Percentiles rank a stretch among this genome's conserved stretches.
phyloP scores from a whole-genome alignment of 2,329 filamentous ascomycete genomes.

The Capronia americana region DNA sequence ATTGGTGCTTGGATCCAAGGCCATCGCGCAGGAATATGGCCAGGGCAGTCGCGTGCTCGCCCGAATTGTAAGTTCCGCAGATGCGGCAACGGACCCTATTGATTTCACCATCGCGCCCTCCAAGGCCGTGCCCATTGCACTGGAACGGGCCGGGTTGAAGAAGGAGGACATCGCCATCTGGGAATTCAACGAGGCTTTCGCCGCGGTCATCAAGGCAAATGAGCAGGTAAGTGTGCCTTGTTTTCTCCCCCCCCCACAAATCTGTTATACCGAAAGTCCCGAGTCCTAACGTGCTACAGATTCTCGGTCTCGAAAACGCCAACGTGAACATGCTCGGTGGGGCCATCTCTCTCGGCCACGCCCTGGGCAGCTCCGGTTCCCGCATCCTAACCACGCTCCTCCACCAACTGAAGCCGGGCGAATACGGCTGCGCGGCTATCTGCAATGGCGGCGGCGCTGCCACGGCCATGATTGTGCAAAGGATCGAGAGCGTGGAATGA shows the following conservation, averaged over 20 bases:
- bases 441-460: constrained; percentile 96
- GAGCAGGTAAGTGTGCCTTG: constrained; percentile 68
- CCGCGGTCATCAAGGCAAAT: constrained; percentile 92
- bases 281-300: constrained; percentile 54
- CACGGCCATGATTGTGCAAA: constrained; percentile 89
- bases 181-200: constrained; percentile 99
- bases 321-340: constrained; percentile 88
- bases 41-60: constrained; percentile 81
- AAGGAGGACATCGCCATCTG: constrained; percentile 91
- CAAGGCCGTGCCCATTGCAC: constrained; percentile 87
- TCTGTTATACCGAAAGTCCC: neutral
- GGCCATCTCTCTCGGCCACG: constrained; percentile 90
- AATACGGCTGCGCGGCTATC: constrained; percentile 94
- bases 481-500: constrained; percentile 63
- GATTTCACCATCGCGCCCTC: constrained; percentile 94
- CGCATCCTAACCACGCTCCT: constrained; percentile 88
- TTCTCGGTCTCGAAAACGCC: constrained; percentile 78
- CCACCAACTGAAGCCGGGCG: constrained; percentile 87
- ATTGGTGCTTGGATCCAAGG: constrained; percentile 81
- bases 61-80: constrained; percentile 81
- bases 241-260: neutral
- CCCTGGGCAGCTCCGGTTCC: constrained; percentile 89
- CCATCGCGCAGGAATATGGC: constrained; percentile 80
- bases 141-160: constrained; percentile 86
- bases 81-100: constrained; percentile 87